Base-by-base conservation (phyloP, 768 basidiomycete genomes). In the Xanthoconium purpureum region DNA sequence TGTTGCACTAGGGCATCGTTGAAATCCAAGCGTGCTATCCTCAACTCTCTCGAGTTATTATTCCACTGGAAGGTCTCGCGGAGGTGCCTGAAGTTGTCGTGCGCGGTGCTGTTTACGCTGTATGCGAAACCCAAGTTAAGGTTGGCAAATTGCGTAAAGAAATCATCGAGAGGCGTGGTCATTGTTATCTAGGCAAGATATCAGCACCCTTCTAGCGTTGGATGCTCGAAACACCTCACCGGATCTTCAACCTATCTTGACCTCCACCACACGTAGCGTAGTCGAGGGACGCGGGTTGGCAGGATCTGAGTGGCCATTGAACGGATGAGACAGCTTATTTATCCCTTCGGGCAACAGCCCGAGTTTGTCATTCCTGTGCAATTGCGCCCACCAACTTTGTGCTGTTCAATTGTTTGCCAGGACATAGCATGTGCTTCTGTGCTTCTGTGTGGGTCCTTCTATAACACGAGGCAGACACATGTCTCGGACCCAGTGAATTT, bases 81-180 rank as follows among this genome's bases (percentile, higher is more conserved):
- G 35, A 70, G 60, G 14, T 54, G 57, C 1, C 35, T 11, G 18
- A 70, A 68, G 54, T 72, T 70, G 35, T 17, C 20, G 32, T 60
- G 57, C 1, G 68, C 68, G 7, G 66, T 58, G 14, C 8, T 28
- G 29, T 50, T 29, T 15, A 12, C 13, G 3, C 20, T 33, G 30
- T 71, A 70, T 14, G 49, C 15, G n/a, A 66, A 70, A 0, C 55
- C 50, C 2, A 59, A 40, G 30, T 2, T 7, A 2, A 63, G 56
- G 39, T 1, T 12, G 49, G 61, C 55, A 15, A 63, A 69, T 15
- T 39, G 58, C 11, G 28, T 61, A 44, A 69, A 71, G 54, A 72
- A 71, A 1, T 44, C 48, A 5, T 62, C 63, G 47, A 71, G 68
- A 17, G 70, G 63, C 10, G 32, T 13, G 52, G 28, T 55, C 62